These are phyloP conservation scores for Tolypocladium pustulatum DNA, from an alignment of 2,329 filamentous ascomycete species.

Conservation along the genomic window DNA sequence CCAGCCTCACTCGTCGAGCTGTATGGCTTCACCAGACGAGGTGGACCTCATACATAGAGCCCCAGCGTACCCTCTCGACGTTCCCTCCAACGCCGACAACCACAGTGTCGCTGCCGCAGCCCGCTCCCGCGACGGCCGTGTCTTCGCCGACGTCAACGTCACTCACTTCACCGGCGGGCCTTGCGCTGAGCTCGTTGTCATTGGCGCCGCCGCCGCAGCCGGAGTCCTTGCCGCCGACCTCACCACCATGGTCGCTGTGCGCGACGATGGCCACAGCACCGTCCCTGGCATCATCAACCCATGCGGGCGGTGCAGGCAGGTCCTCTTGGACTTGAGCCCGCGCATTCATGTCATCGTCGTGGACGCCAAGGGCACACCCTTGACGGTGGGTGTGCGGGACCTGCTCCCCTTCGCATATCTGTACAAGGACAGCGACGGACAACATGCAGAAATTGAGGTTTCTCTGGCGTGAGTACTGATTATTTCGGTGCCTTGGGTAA, in stretches of 20 bases:
- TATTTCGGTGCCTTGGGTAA: neutral
- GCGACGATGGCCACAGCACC: neutral
- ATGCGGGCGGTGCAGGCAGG: neutral
- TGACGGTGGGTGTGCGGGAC: too few relatives aligned
- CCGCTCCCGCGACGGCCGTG: neutral
- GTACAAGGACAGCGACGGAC: neutral
- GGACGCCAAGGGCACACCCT: too few relatives aligned
- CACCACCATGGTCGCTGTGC: neutral
- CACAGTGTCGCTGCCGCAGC: neutral
- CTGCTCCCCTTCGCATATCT: too few relatives aligned
- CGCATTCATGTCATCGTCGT: too few relatives aligned
- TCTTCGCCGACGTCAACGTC: neutral
- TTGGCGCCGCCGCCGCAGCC: neutral
- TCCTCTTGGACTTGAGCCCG: too few relatives aligned
- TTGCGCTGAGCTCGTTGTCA: neutral
- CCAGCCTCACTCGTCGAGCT: neutral
- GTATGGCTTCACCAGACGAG: neutral
- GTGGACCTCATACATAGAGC: neutral
- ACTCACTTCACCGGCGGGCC: neutral
- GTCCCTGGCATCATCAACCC: neutral
- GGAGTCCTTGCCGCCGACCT: neutral
- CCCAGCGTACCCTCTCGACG: neutral
- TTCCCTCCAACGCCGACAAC: neutral
- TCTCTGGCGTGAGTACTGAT: neutral
- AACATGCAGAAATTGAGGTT: neutral